These are phyloP conservation scores for Globisporangium echinulatum DNA, from an alignment of 352 stramenopile genomes.

Conservation along the genomic window DNA sequence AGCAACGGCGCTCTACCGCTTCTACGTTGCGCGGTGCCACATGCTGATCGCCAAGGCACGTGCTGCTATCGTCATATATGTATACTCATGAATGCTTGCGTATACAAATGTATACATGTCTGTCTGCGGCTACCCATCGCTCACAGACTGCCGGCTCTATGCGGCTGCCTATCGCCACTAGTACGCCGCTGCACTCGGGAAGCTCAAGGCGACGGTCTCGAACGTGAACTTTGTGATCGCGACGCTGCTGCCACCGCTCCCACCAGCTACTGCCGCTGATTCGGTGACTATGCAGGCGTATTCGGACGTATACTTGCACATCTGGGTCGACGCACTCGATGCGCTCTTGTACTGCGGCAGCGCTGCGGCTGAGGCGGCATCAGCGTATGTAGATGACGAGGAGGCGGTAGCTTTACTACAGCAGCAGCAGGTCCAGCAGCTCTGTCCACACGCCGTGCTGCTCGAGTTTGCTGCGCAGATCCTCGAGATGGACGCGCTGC, in stretches of 20 bases:
- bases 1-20: conserved; percentile 35
- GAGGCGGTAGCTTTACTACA: conserved; percentile 1
- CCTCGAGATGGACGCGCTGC: conserved; percentile 36
- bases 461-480: conserved; percentile 46
- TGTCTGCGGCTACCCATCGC: too few species aligned
- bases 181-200: conserved; percentile 57
- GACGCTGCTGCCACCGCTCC: conserved; percentile 35
- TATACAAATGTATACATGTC: too few species aligned
- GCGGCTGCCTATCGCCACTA: conserved; percentile 11
- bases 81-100: too few species aligned
- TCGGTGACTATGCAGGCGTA: conserved; percentile 14
- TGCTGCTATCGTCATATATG: background rate
- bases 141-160: too few species aligned
- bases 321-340: conserved; percentile 61
- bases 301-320: conserved; percentile 35
- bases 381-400: too few species aligned
- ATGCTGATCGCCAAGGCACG: conserved; percentile 63
- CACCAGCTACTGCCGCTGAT: conserved; percentile 8
- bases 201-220: conserved; percentile 33
- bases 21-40: conserved; percentile 52
- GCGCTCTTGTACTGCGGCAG: conserved; percentile 40
- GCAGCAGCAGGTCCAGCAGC: conserved; percentile 23
- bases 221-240: conserved; percentile 53
- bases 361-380: conserved; percentile 1
- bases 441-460: conserved; percentile 40